Percentiles rank a stretch among this genome's conserved stretches.
Conservation (phyloP, 208 protist species). For the Leishmania turanica region DNA sequence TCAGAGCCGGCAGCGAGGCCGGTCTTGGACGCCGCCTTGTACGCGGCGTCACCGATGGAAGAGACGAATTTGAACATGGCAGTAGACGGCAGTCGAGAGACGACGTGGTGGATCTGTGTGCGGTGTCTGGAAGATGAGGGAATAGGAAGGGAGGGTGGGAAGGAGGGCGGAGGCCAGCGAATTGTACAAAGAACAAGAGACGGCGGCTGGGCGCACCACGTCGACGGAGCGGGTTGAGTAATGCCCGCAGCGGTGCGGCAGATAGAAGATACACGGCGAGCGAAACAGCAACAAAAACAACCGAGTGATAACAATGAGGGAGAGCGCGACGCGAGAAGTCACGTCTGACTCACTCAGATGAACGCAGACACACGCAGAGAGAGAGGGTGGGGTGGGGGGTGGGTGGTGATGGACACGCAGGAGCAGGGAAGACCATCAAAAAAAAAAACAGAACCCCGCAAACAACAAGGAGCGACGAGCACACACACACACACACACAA, state of each 20-base stretch:
- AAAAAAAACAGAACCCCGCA: neutral
- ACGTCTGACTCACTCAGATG: neutral
- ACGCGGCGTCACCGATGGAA: slow-evolving; percentile 68
- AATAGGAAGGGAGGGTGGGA: neutral
- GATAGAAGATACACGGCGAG: neutral
- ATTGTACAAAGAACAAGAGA: neutral
- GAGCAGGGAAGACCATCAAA: neutral
- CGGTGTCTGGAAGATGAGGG: neutral
- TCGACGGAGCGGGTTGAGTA: neutral
- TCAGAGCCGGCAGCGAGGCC: slow-evolving; percentile 73
- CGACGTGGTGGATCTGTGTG: neutral
- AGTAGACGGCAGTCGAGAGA: neutral
- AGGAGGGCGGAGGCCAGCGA: neutral
- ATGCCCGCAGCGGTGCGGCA: neutral
- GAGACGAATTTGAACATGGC: slow-evolving; percentile 75
- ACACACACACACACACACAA: no score
- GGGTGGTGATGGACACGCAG: neutral
- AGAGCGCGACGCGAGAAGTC: neutral
- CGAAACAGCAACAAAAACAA: neutral
- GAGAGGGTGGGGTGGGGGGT: no score
- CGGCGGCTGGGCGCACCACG: neutral
- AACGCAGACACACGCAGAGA: neutral
- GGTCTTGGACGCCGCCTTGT: slow-evolving; percentile 76
- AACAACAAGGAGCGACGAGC: no score
- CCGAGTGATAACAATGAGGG: slow-evolving; percentile 5